Conservation (phyloP, 768 basidiomycete genomes). For the Boletellus ananas region DNA sequence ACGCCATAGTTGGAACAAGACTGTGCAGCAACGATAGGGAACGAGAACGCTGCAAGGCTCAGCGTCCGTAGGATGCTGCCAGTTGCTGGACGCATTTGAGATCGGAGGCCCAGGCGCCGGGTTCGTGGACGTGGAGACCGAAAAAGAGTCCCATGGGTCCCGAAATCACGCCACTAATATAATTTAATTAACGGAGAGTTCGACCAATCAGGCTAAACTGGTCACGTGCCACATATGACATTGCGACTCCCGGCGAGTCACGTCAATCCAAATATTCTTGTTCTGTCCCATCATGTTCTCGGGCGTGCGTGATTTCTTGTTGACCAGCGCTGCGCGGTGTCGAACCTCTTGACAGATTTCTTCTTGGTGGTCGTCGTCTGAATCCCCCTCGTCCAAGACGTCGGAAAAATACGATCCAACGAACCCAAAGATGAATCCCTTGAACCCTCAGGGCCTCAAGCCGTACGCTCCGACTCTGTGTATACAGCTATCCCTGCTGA, state of each 20-base stretch:
- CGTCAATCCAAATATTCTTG: neutral
- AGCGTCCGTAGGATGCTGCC: slow-evolving; percentile 7
- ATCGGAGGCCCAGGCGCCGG: neutral
- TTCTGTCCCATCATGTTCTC: slow-evolving; percentile 37
- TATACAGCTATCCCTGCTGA: neutral
- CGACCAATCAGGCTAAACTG: no score
- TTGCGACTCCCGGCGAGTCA: neutral
- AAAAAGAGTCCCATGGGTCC: neutral
- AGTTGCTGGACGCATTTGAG: slow-evolving; percentile 9
- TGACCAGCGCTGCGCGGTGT: neutral
- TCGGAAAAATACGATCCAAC: slow-evolving; percentile 62
- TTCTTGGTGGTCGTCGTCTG: slow-evolving; percentile 52
- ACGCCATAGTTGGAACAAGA: slow-evolving; percentile 27
- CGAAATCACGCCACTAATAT: neutral
- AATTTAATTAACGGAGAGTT: neutral
- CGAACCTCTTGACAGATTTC: slow-evolving; percentile 35
- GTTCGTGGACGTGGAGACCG: neutral
- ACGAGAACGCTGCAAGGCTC: slow-evolving; percentile 6
- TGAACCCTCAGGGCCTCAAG: slow-evolving; percentile 94
- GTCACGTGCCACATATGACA: neutral
- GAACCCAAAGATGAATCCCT: slow-evolving; percentile 76
- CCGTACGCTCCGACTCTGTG: slow-evolving; percentile 53
- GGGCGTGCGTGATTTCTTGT: slow-evolving; percentile 28
- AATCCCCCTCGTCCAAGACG: slow-evolving; percentile 26
- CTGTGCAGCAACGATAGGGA: slow-evolving; percentile 18